Conservation (phyloP, 2,329 filamentous ascomycete genomes). For the Alternaria arborescens region DNA sequence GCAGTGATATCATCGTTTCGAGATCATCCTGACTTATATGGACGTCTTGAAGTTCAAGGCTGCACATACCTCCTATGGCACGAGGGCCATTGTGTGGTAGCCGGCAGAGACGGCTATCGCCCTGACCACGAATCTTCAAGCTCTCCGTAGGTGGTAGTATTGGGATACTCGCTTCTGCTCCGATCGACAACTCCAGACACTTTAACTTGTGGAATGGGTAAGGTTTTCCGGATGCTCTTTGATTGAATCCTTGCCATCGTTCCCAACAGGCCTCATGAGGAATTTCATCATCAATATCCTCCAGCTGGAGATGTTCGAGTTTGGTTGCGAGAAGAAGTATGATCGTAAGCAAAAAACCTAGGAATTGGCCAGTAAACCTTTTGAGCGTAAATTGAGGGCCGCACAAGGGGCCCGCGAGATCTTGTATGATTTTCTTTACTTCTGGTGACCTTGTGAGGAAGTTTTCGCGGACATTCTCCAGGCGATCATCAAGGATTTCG, state of each 20-base stretch:
- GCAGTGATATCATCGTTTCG: background rate
- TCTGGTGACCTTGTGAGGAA: background rate
- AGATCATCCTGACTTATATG: background rate
- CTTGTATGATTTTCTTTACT: background rate
- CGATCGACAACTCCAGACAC: background rate
- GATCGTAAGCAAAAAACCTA: background rate
- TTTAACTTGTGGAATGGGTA: background rate
- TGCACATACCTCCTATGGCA: background rate
- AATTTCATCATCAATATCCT: too few relatives aligned
- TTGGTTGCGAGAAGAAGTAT: background rate
- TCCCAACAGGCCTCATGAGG: too few relatives aligned
- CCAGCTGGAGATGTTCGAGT: too few relatives aligned
- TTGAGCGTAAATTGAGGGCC: background rate
- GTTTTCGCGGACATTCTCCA: background rate
- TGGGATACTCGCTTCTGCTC: background rate
- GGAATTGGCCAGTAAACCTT: background rate
- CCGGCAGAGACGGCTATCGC: background rate
- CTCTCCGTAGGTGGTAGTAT: background rate
- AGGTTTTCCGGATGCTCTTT: too few relatives aligned
- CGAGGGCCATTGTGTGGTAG: background rate
- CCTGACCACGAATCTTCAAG: background rate
- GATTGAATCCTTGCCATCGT: too few relatives aligned
- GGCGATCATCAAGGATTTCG: fast-evolving
- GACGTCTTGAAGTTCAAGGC: background rate
- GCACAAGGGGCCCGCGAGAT: background rate